Evolutionary conservation across 2,329 filamentous ascomycete species (phyloP).

Genomic region (Penicillium thymicola): DNA sequence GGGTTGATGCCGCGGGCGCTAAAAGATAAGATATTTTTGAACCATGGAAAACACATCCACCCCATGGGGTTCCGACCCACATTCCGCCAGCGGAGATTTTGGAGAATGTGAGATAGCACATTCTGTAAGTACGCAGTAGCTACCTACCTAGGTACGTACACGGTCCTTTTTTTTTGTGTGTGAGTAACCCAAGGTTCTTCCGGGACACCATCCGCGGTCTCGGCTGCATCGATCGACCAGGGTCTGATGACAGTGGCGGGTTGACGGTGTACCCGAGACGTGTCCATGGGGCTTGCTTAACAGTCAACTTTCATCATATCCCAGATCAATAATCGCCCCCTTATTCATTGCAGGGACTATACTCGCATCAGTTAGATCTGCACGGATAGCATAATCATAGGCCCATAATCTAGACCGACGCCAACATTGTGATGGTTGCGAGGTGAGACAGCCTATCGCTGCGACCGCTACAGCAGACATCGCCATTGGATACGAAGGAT

Average conservation of each 20-base stretch:
- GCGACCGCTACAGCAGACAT: conserved; percentile 2
- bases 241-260: conserved; percentile 7
- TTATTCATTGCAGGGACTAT: neutral
- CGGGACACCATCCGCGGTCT: conserved; percentile 5
- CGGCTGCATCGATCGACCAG: conserved; percentile 8
- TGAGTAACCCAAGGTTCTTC: conserved; percentile 12
- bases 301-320: neutral
- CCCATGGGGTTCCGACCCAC: conserved; percentile 9
- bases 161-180: neutral
- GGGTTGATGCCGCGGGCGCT: neutral
- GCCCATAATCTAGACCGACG: conserved; percentile 3
- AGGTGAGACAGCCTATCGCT: conserved; percentile 2
- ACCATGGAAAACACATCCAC: conserved; percentile 1
- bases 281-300: neutral
- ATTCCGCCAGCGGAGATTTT: neutral
- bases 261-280: conserved; percentile 10
- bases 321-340: neutral
- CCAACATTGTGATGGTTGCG: neutral
- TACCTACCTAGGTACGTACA: neutral
- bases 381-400: conserved; percentile 3
- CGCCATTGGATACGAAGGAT: neutral
- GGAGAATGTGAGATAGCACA: conserved; percentile 7
- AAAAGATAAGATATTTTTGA: neutral
- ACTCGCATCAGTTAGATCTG: neutral
- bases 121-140: neutral